These are phyloP conservation scores for Cryptomeria japonica DNA, from an alignment of 75 land plant genomes.

Conservation along the genomic window DNA sequence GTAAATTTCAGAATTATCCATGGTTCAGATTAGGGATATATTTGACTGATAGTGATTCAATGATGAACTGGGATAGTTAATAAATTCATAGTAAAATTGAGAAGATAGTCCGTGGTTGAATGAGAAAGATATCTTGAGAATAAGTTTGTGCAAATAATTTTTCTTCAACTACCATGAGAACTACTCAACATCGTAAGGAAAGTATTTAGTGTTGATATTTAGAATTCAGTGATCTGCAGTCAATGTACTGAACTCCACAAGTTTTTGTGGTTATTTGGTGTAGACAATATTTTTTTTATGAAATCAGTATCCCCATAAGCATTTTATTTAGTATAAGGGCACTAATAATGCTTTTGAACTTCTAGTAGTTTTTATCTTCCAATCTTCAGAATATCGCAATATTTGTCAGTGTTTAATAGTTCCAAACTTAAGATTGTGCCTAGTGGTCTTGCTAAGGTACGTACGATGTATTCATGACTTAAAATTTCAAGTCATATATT, in stretches of 20 bases:
- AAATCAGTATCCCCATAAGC: not conserved
- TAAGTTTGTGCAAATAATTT: not conserved
- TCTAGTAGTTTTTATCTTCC: not conserved
- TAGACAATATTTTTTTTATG: not conserved
- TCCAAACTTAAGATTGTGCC: not conserved
- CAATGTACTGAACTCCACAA: not conserved
- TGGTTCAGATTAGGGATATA: not conserved
- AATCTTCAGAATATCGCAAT: not conserved
- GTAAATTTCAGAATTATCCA: not conserved
- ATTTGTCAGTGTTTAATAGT: not conserved
- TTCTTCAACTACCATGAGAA: not conserved
- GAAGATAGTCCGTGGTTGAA: not conserved
- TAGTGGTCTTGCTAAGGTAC: not conserved
- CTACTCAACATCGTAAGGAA: not conserved
- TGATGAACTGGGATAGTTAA: not conserved
- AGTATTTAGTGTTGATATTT: not conserved
- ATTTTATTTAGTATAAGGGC: not conserved
- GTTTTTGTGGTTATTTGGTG: not conserved
- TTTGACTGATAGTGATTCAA: not conserved
- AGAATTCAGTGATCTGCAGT: not conserved
- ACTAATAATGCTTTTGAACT: not conserved
- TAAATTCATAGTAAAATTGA: not conserved
- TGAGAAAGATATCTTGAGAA: not conserved
- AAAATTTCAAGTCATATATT: not conserved
- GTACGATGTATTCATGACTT: not conserved